These are phyloP conservation scores for Teratosphaeriaceae sp. DNA, from an alignment of 2,329 filamentous ascomycete species.

Conservation along the genomic window DNA sequence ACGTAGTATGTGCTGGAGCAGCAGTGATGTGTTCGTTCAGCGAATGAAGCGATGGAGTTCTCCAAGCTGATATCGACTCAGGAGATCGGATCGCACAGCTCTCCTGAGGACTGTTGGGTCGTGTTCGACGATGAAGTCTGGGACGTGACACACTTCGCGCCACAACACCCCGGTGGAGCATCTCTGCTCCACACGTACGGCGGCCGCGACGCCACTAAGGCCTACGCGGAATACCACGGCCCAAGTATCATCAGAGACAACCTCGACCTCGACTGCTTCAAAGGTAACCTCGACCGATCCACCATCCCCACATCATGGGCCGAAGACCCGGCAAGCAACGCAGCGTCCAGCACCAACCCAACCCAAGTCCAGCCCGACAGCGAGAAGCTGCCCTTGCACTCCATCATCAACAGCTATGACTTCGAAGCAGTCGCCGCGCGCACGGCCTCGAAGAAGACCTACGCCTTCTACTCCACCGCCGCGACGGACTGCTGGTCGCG, in stretches of 20 bases:
- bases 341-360: constrained; percentile 7
- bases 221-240: constrained; percentile 48
- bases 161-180: constrained; percentile 55
- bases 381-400: constrained; percentile 38
- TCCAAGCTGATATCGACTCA: not conserved
- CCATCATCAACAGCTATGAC: constrained; percentile 35
- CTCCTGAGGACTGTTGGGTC: constrained; percentile 48
- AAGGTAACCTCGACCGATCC: constrained; percentile 26
- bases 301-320: constrained; percentile 16
- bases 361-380: constrained; percentile 15
- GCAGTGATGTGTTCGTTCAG: not conserved
- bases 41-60: not conserved
- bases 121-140: constrained; percentile 61
- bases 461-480: constrained; percentile 20
- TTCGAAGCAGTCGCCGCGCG: constrained; percentile 16
- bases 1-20: no score
- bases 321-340: not conserved
- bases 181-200: constrained; percentile 42
- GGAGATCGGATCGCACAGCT: constrained; percentile 25
- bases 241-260: constrained; percentile 33
- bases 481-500: constrained; percentile 19
- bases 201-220: constrained; percentile 47
- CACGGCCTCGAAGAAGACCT: constrained; percentile 17
- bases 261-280: constrained; percentile 35
- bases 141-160: constrained; percentile 62